Percentiles rank a stretch among this genome's conserved stretches.
Conservation (phyloP, 306 rosid species). For the Arachis hypogaea region DNA sequence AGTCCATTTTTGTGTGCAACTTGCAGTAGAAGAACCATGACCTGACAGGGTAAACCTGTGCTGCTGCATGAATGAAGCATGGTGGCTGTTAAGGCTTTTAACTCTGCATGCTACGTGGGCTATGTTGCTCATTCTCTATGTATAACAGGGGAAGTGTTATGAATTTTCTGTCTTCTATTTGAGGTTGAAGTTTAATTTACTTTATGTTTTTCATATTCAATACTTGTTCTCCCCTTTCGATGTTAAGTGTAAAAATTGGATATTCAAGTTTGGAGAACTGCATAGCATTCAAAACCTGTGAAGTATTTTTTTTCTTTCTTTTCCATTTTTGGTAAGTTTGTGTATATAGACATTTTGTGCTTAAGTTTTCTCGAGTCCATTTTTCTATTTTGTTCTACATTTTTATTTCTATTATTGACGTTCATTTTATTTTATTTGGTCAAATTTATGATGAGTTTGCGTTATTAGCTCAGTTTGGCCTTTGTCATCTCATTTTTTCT, state of each 20-base stretch:
- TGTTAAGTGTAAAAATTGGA: constrained; percentile 62
- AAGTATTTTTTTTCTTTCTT: constrained; percentile 18
- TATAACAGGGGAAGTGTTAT: not conserved
- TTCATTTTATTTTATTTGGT: too few species aligned
- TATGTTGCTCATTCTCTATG: constrained; percentile 24
- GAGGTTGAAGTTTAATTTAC: constrained; percentile 43
- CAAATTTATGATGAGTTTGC: too few species aligned
- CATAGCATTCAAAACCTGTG: constrained; percentile 41
- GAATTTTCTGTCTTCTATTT: constrained; percentile 39
- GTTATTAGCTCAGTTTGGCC: too few species aligned
- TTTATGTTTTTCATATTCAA: constrained; percentile 34
- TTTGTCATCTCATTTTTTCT: too few species aligned
- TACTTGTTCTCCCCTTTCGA: constrained; percentile 45
- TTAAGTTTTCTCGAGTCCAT: too few species aligned
- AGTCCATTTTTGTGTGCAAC: constrained; percentile 46
- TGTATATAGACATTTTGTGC: too few species aligned
- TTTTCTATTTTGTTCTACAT: too few species aligned
- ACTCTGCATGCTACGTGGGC: constrained; percentile 25
- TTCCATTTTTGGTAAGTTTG: too few species aligned
- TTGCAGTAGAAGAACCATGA: constrained; percentile 66
- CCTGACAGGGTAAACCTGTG: constrained; percentile 24
- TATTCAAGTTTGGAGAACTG: constrained; percentile 48
- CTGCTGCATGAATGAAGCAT: constrained; percentile 30
- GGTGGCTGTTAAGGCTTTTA: constrained; percentile 19
- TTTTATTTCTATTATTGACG: too few species aligned